Percentiles rank a stretch among this genome's conserved stretches.
Evolutionary conservation across 192 early-diverging fungal species (phyloP).

Genomic region (Kickxella alabastrina): DNA sequence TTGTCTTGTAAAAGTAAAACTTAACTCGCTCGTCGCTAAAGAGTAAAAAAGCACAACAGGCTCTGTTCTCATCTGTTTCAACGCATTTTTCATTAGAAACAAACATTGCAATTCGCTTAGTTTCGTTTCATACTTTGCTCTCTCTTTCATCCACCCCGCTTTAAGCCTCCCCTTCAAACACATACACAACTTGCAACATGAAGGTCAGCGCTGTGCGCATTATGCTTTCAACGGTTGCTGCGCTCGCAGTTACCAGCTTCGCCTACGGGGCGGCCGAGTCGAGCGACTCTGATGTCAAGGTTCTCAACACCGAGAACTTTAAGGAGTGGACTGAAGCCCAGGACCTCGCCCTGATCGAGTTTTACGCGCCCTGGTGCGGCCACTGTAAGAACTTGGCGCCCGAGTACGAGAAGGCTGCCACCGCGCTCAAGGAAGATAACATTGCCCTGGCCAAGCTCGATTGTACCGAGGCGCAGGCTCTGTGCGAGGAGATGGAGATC

Average conservation of each 20-base stretch:
- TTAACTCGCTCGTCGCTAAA: too few species aligned
- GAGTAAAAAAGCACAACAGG: too few species aligned
- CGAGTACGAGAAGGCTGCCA: slow-evolving; percentile 91
- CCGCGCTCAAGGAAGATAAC: slow-evolving; percentile 67
- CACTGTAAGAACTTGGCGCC: slow-evolving; percentile 94
- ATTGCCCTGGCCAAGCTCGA: slow-evolving; percentile 93
- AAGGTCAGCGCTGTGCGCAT: slow-evolving; percentile 49
- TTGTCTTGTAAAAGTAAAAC: too few species aligned
- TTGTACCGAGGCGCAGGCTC: slow-evolving; percentile 81
- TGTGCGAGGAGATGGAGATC: slow-evolving; percentile 79
- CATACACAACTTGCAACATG: too few species aligned
- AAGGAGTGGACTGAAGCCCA: slow-evolving; percentile 55
- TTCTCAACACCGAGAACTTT: slow-evolving; percentile 62
- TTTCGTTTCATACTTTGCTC: too few species aligned
- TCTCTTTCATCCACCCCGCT: too few species aligned
- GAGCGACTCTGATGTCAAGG: slow-evolving; percentile 53
- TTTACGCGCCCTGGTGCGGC: slow-evolving; percentile 98
- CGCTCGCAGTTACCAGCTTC: slow-evolving; percentile 27
- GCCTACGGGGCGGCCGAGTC: slow-evolving; percentile 5
- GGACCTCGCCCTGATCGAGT: slow-evolving; percentile 82
- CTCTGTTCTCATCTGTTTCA: too few species aligned
- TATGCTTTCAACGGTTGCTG: slow-evolving; percentile 44
- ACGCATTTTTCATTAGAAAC: too few species aligned
- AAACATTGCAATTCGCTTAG: too few species aligned
- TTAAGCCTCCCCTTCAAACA: too few species aligned